Conservation (phyloP, 345 rosid species). For the Ailanthus altissimus region DNA sequence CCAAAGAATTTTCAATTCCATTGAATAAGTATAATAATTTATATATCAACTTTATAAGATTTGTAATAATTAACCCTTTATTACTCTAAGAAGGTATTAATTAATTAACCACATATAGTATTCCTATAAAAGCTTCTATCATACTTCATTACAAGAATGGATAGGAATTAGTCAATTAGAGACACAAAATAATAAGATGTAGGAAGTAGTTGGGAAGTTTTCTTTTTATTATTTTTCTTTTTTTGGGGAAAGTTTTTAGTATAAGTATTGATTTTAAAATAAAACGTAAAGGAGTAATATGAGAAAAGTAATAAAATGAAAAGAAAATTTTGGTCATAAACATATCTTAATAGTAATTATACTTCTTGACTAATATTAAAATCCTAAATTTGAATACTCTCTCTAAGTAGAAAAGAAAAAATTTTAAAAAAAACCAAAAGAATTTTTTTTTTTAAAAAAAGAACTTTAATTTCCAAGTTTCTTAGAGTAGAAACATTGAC, state of each 20-base stretch:
- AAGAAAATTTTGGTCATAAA: too few relatives aligned
- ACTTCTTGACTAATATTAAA: too few relatives aligned
- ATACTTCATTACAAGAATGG: conserved; percentile 30
- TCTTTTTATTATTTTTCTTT: too few relatives aligned
- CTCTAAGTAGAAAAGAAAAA: background rate
- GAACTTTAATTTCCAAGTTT: background rate
- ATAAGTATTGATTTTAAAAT: conserved; percentile 4
- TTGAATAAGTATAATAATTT: background rate
- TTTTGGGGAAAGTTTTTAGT: conserved; percentile 4
- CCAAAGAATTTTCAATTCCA: conserved; percentile 12
- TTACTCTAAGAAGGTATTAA: background rate
- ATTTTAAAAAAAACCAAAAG: background rate
- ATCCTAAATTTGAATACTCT: too few relatives aligned
- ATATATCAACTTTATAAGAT: conserved; percentile 22
- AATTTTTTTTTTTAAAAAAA: background rate
- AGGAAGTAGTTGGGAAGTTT: conserved; percentile 28
- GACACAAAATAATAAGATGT: conserved; percentile 13
- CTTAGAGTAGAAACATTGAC: background rate
- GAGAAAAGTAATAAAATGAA: background rate
- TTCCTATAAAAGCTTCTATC: conserved; percentile 13
- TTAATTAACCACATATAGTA: conserved; percentile 1
- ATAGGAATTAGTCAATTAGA: background rate
- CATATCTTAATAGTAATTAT: too few relatives aligned
- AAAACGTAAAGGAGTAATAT: background rate
- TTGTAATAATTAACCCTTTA: conserved; percentile 15